Evolutionary conservation across 177 flowering plant species (phyloP).

Genomic region (Vitis hybrid): DNA sequence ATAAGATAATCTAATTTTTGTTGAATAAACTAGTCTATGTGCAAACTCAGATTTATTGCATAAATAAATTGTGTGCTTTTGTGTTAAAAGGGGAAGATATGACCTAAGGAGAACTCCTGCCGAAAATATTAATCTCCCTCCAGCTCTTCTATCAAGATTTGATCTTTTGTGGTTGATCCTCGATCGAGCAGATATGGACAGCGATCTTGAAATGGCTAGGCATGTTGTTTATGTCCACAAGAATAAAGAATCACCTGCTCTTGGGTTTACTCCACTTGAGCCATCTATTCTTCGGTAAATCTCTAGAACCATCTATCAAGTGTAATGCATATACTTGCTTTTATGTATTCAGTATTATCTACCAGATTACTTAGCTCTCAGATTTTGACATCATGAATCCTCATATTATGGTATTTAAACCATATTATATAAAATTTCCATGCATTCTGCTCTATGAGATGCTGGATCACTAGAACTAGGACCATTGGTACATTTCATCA

Average conservation of each 20-base stretch:
- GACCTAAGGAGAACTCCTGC: constrained; percentile 98
- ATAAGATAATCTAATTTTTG: not conserved
- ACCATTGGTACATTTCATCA: not conserved
- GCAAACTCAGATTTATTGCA: not conserved
- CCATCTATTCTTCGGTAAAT: constrained; percentile 86
- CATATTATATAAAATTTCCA: not conserved
- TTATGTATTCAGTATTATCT: too few species aligned
- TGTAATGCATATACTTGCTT: too few species aligned
- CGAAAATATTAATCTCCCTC: constrained; percentile 98
- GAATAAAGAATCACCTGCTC: constrained; percentile 86
- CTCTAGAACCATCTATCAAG: not conserved
- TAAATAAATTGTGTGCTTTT: constrained; percentile 8
- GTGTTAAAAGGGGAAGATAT: constrained; percentile 87
- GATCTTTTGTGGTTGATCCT: constrained; percentile 96
- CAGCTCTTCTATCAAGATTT: constrained; percentile 94
- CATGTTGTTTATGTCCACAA: constrained; percentile 94
- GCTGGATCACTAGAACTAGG: not conserved
- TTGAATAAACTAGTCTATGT: not conserved
- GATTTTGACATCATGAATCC: not conserved
- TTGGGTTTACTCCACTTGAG: constrained; percentile 93
- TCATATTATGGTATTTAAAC: constrained; percentile 3
- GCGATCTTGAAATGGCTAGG: constrained; percentile 96
- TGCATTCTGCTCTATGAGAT: not conserved
- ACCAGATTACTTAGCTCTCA: not conserved
- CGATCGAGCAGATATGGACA: constrained; percentile 97